phyloP scores from a whole-genome alignment of 805 yeast genomes.

The Candida xyloterini region DNA sequence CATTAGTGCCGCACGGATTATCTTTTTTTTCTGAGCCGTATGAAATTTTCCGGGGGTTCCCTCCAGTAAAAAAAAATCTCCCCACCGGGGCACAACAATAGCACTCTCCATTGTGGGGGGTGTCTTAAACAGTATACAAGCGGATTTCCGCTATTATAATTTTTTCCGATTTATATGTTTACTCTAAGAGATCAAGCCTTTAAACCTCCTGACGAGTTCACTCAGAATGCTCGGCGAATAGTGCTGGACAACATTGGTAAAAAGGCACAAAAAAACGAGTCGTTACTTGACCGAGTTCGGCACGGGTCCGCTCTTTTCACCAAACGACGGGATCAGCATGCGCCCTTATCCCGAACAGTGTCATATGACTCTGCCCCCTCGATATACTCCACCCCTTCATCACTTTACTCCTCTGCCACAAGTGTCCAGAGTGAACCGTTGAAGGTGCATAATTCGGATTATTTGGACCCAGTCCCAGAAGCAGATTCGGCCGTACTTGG shows the following conservation, averaged over 20 bases:
- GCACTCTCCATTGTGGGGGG: conserved; percentile 7
- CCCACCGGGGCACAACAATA: background rate
- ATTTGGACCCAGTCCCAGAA: conserved; percentile 4
- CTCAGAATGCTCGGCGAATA: conserved; percentile 24
- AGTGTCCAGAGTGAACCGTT: conserved; percentile 8
- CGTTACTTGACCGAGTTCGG: conserved; percentile 9
- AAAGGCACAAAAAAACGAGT: conserved; percentile 3
- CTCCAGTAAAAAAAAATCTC: conserved; percentile 5
- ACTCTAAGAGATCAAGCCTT: conserved; percentile 15
- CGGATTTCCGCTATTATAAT: conserved; percentile 2
- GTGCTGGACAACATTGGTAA: conserved; percentile 21
- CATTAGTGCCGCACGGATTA: conserved; percentile 4
- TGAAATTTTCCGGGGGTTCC: conserved; percentile 9
- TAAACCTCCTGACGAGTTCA: conserved; percentile 26
- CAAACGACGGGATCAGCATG: conserved; percentile 5
- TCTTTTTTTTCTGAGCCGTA: background rate
- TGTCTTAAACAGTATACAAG: background rate
- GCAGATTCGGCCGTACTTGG: background rate
- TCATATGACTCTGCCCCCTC: conserved; percentile 15
- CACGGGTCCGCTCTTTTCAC: conserved; percentile 14
- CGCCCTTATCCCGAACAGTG: conserved; percentile 6
- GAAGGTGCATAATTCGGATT: conserved; percentile 5
- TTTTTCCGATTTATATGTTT: conserved; percentile 12
- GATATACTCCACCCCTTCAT: conserved; percentile 10
- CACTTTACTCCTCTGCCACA: conserved; percentile 9